These are phyloP conservation scores for Zygosaccharomyces rouxii DNA, from an alignment of 805 yeast species.

Conservation along the genomic window DNA sequence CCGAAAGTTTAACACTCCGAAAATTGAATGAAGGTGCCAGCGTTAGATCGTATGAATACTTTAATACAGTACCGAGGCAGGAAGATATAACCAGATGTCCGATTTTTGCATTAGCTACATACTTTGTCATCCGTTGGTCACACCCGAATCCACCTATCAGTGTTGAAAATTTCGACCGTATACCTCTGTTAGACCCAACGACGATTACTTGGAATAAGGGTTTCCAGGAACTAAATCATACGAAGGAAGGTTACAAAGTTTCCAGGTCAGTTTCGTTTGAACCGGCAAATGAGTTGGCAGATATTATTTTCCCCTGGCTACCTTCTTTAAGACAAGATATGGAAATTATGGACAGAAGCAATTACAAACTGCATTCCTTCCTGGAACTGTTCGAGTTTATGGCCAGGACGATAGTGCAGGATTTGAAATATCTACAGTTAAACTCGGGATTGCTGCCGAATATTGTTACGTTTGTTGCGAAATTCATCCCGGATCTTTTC, in stretches of 20 bases:
- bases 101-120: slow-evolving; percentile 31
- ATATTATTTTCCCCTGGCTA: slow-evolving; percentile 34
- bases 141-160: slow-evolving; percentile 27
- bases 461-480: slow-evolving; percentile 27
- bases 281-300: slow-evolving; percentile 24
- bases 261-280: slow-evolving; percentile 22
- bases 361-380: slow-evolving; percentile 32
- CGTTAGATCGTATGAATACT: slow-evolving; percentile 30
- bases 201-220: slow-evolving; percentile 15
- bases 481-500: slow-evolving; percentile 31
- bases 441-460: slow-evolving; percentile 26
- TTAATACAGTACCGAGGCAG: slow-evolving; percentile 34
- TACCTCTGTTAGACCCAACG: slow-evolving; percentile 23
- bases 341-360: slow-evolving; percentile 28
- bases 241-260: slow-evolving; percentile 9
- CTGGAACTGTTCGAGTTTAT: slow-evolving; percentile 34
- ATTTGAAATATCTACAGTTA: slow-evolving; percentile 27
- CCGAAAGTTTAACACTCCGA: slow-evolving; percentile 34
- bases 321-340: slow-evolving; percentile 27
- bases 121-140: slow-evolving; percentile 32
- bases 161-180: slow-evolving; percentile 21
- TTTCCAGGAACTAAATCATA: slow-evolving; percentile 6
- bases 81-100: slow-evolving; percentile 33
- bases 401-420: slow-evolving; percentile 31
- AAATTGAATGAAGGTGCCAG: slow-evolving; percentile 29